Base-by-base conservation (phyloP, 306 rosid species). In the Sicyos edulis region DNA sequence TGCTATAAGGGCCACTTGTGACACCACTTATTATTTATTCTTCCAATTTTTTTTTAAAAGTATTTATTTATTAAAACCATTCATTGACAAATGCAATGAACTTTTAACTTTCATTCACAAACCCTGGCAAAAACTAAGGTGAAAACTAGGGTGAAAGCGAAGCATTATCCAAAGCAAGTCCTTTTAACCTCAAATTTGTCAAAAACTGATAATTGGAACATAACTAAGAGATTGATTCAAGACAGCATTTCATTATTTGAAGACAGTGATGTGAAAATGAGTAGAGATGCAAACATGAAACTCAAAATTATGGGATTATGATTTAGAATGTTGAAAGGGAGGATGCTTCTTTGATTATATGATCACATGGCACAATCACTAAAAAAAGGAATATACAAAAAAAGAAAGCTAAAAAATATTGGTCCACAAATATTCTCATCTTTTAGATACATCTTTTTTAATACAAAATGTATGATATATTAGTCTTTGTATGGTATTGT, bases 241-340 rank as follows among this genome's bases (percentile, higher is more conserved):
- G 16, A 40, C 45, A 40, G 9, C 8, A 21, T 32, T 3, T 32
- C 12, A n/a, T 32, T 37, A 37, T 15, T 62, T 62, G 22, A 15
- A 6, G 44, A 59, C 26, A 40, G 65, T 59, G 65, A 59, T 13
- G 65, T 24, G 19, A 60, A 15, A 29, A 60, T 60, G 67, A 60
- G 67, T 32, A 61, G 21, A 61, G 47, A 14, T 59, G 66, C 11
- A 59, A 59, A 59, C 20, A 59, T 29, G 0, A 15, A 14, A 7
- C 65, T 17, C 66, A 32, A 64, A n/a, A 40, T 64, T n/a, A 19
- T 64, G 70, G 70, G 70, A 24, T n/a, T 9, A 64, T 64, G 29
- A 64, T 64, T 42, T 40, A 17, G 51, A 15, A 42, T n/a, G 8
- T 21, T 57, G 32, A 57, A 20, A 56, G 61, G 32, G 20, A 52